Conservation (phyloP, 805 yeast species). For the Spencermartinsiella europaea region DNA sequence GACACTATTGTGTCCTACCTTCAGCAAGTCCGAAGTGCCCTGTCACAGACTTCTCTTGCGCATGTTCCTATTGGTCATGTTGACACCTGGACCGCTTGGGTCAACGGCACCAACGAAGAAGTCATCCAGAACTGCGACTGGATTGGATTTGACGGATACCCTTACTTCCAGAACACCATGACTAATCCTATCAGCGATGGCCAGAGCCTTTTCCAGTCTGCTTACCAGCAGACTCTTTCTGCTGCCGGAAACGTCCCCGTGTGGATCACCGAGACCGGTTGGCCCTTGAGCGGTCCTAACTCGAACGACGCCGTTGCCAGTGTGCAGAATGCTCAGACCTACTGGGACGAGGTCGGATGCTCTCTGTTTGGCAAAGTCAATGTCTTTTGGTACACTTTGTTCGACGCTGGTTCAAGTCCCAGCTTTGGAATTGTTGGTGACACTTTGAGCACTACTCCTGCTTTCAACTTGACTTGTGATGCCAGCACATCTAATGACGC, state of each 20-base stretch:
- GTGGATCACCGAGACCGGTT: constrained; percentile 93
- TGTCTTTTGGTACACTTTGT: constrained; percentile 21
- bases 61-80: constrained; percentile 74
- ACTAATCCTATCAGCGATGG: constrained; percentile 79
- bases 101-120: constrained; percentile 61
- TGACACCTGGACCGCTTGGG: constrained; percentile 84
- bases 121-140: constrained; percentile 70
- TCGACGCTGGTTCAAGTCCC: constrained; percentile 20
- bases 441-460: constrained; percentile 11
- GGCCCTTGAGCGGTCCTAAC: constrained; percentile 78
- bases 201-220: constrained; percentile 81
- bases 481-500: constrained; percentile 11
- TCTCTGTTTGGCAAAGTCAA: constrained; percentile 18
- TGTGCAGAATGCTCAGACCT: constrained; percentile 58
- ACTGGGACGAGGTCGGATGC: constrained; percentile 78
- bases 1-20: constrained; percentile 49
- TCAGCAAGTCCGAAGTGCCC: constrained; percentile 55
- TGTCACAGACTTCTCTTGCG: constrained; percentile 60
- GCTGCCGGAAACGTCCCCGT: constrained; percentile 73
- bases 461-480: constrained; percentile 18
- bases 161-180: constrained; percentile 87
- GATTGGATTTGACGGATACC: constrained; percentile 81
- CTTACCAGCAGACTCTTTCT: constrained; percentile 58
- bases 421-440: constrained; percentile 19
- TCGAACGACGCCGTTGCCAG: constrained; percentile 59